phyloP scores from a whole-genome alignment of 352 stramenopile species.

The Pythium angustatum region DNA sequence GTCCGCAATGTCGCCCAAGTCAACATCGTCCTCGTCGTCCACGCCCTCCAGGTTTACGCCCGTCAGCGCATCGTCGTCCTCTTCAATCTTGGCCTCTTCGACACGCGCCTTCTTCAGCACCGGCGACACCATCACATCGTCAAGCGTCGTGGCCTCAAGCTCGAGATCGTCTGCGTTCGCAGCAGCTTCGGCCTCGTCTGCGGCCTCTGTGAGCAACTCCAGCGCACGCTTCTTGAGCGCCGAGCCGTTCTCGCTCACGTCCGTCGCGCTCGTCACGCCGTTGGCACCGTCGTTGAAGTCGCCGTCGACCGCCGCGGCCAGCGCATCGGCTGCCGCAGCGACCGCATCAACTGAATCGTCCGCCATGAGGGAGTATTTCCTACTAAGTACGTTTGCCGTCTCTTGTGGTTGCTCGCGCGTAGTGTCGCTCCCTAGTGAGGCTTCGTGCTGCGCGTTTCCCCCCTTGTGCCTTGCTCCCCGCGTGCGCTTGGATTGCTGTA shows the following conservation, averaged over 20 bases:
- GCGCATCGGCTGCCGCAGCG: constrained; percentile 20
- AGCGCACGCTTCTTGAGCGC: constrained; percentile 26
- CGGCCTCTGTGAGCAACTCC: constrained; percentile 23
- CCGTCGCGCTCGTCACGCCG: neutral
- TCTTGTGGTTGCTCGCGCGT: neutral
- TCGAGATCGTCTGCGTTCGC: constrained; percentile 26
- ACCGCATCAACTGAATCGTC: constrained; percentile 24
- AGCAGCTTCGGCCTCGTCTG: neutral
- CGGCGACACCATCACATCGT: constrained; percentile 62
- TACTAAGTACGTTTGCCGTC: neutral
- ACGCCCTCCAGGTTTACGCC: no score
- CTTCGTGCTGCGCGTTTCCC: neutral
- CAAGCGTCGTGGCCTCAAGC: constrained; percentile 51
- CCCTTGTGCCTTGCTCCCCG: neutral
- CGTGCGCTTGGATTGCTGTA: constrained; percentile 6
- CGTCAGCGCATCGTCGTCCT: constrained; percentile 16
- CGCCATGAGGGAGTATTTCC: constrained; percentile 7
- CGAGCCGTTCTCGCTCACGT: neutral
- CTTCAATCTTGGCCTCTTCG: constrained; percentile 7
- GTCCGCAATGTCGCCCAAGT: constrained; percentile 8
- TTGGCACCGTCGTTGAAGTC: constrained; percentile 10
- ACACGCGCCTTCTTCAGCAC: constrained; percentile 54
- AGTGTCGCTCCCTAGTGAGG: neutral
- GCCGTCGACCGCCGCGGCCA: constrained; percentile 18
- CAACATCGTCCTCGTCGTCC: constrained; percentile 14